Percentiles rank a stretch among this genome's conserved stretches.
Conservation (phyloP, 306 rosid species). For the Cucurbita pepo region DNA sequence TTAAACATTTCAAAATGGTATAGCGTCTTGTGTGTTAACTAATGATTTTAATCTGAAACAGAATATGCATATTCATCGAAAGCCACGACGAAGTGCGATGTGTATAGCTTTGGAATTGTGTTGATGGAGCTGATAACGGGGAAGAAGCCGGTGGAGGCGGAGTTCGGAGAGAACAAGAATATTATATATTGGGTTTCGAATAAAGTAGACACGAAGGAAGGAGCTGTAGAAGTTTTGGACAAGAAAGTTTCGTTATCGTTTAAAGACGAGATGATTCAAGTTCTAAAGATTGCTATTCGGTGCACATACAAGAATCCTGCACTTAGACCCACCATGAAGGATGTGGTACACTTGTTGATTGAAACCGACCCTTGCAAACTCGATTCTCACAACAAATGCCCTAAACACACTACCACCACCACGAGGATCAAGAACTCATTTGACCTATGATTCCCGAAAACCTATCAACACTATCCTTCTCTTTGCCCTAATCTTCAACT, state of each 20-base stretch:
- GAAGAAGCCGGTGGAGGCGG: slow-evolving; percentile 72
- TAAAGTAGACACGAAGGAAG: slow-evolving; percentile 75
- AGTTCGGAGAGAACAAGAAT: slow-evolving; percentile 83
- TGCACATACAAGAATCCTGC: slow-evolving; percentile 80
- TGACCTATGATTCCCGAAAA: background rate
- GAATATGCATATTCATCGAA: slow-evolving; percentile 92
- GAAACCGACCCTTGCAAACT: slow-evolving; percentile 48
- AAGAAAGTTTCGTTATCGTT: slow-evolving; percentile 27
- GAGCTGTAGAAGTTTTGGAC: slow-evolving; percentile 71
- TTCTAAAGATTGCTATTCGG: slow-evolving; percentile 59
- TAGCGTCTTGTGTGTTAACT: no score
- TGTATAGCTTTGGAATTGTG: slow-evolving; percentile 88
- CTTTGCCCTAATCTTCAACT: background rate
- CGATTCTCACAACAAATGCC: slow-evolving; percentile 14
- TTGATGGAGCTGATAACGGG: slow-evolving; percentile 87
- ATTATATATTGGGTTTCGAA: slow-evolving; percentile 77
- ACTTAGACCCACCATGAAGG: slow-evolving; percentile 84
- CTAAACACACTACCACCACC: slow-evolving; percentile 8
- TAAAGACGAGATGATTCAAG: slow-evolving; percentile 60
- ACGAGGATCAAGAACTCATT: background rate
- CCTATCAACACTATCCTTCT: background rate
- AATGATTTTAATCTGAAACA: slow-evolving; percentile 2
- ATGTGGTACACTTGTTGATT: slow-evolving; percentile 60
- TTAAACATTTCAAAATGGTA: no score
- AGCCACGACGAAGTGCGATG: slow-evolving; percentile 88